Base-by-base conservation (phyloP, 169 alveolate species). In the Plasmodium adleri region DNA sequence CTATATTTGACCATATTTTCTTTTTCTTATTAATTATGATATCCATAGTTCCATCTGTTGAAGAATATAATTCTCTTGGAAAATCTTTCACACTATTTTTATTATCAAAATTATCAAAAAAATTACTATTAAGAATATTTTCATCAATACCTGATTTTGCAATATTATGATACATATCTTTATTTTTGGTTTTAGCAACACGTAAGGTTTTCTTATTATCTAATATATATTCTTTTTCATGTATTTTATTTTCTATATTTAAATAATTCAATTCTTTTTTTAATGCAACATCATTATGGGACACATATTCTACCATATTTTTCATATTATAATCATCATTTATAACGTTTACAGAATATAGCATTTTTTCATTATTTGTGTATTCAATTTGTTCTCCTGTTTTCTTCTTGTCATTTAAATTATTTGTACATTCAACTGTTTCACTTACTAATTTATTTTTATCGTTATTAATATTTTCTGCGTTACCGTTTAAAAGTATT, bases 1-100 rank as follows among this genome's bases (percentile, higher is more conserved):
- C 90, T 28, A 80, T 58, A 63, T 80, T 80, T 15, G 63, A 13
- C 90, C 90, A 80, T 22, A 56, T 13, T 43, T 68, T 80, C 28
- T 80, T 80, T 68, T 56, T 49, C 32, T 56, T 28, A 20, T 28
- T 72, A 68, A 56, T 45, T 80, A 68, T 49, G 15, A 62, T 67
- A 54, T 80, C 54, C 26, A 60, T 63, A 60, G 68, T 68, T 7
- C 76, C 90, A 15, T 60, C 78, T 13, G 90, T 60, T 60, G 71
- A 54, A 28, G 90, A 80, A 43, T 67, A 45, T 80, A 67, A 67
- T 50, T 80, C 63, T 54, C 62, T 10, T 45, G 22, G 52, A n/a
- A 68, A 22, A 22, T 56, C 72, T 43, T 68, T 68, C 47, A 6
- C 83, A 60, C 85, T 68, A 20, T 68, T 58, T 80, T 68, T 68